Evolutionary conservation across 306 rosid species (phyloP).

Genomic region (Prosopis cineraria): DNA sequence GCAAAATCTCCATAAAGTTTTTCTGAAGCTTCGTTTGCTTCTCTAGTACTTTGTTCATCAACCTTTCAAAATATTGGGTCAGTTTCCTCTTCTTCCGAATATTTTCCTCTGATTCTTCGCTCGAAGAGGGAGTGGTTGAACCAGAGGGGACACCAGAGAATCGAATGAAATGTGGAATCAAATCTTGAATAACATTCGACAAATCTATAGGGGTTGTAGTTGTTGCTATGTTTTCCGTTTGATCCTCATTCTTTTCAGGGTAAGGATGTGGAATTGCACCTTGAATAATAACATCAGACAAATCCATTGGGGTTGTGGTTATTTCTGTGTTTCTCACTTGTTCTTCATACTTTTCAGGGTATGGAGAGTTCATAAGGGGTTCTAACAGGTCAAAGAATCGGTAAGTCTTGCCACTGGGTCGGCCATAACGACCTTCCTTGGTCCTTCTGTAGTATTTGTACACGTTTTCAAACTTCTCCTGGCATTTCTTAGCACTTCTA

Average conservation of each 20-base stretch:
- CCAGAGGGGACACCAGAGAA: slow-evolving; percentile 44
- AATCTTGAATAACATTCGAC: slow-evolving; percentile 43
- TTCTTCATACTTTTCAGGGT: slow-evolving; percentile 3
- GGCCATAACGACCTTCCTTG: slow-evolving; percentile 55
- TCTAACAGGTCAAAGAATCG: slow-evolving; percentile 73
- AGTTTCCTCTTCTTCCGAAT: slow-evolving; percentile 50
- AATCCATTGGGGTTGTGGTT: slow-evolving; percentile 9
- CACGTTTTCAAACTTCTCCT: slow-evolving; percentile 87
- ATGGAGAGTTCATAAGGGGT: slow-evolving; percentile 37
- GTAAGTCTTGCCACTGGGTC: slow-evolving; percentile 55
- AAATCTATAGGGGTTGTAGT: slow-evolving; percentile 14
- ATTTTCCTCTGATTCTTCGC: slow-evolving; percentile 46
- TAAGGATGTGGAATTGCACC: slow-evolving; percentile 56
- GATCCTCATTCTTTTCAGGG: not conserved
- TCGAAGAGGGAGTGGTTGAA: slow-evolving; percentile 47
- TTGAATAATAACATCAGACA: slow-evolving; percentile 38
- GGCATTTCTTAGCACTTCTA: slow-evolving; percentile 73
- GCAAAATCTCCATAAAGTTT: slow-evolving; percentile 64
- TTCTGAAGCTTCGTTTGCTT: slow-evolving; percentile 68
- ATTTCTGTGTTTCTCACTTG: slow-evolving; percentile 28
- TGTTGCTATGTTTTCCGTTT: slow-evolving; percentile 26
- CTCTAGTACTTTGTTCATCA: slow-evolving; percentile 70
- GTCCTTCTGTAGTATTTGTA: slow-evolving; percentile 78
- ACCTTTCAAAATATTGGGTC: slow-evolving; percentile 48
- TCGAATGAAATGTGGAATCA: slow-evolving; percentile 57